phyloP scores from a whole-genome alignment of 1,139 yeast genomes.

The Diutina siamensis region DNA sequence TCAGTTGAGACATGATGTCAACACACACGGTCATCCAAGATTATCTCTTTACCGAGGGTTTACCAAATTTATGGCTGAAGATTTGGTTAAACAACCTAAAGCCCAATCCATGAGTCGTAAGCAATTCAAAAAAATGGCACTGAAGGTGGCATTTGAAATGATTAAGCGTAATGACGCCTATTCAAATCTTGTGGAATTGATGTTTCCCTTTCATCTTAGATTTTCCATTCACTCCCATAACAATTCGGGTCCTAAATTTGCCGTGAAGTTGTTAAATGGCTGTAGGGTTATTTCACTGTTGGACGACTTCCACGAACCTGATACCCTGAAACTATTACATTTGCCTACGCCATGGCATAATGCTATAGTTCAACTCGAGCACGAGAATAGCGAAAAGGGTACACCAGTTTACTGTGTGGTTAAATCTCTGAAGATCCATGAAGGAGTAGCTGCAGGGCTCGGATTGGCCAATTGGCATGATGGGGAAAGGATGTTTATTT shows the following conservation, averaged over 20 bases:
- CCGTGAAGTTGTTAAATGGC: slow-evolving; percentile 35
- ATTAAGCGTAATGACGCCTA: slow-evolving; percentile 51
- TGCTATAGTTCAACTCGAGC: slow-evolving; percentile 30
- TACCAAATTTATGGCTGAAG: slow-evolving; percentile 49
- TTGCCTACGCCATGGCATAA: slow-evolving; percentile 64
- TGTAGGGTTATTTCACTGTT: slow-evolving; percentile 24
- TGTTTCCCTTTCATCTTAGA: slow-evolving; percentile 48
- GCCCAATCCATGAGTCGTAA: slow-evolving; percentile 31
- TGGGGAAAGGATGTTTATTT: not conserved
- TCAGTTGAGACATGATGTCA: slow-evolving; percentile 22
- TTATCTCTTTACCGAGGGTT: slow-evolving; percentile 44
- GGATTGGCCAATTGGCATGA: slow-evolving; percentile 1
- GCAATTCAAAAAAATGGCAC: slow-evolving; percentile 36
- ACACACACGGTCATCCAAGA: slow-evolving; percentile 37
- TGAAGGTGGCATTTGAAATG: slow-evolving; percentile 52
- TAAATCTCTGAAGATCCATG: not conserved
- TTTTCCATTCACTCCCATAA: slow-evolving; percentile 51
- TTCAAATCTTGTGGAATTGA: slow-evolving; percentile 46
- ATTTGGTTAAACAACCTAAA: slow-evolving; percentile 30
- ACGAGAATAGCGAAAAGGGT: not conserved
- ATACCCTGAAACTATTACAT: slow-evolving; percentile 34
- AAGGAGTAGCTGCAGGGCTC: not conserved
- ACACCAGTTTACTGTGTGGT: not conserved
- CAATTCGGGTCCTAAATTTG: slow-evolving; percentile 48
- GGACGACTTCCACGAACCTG: slow-evolving; percentile 18